These are phyloP conservation scores for Parathielavia hyrcaniae DNA, from an alignment of 495 filamentous ascomycete genomes.

Conservation along the genomic window DNA sequence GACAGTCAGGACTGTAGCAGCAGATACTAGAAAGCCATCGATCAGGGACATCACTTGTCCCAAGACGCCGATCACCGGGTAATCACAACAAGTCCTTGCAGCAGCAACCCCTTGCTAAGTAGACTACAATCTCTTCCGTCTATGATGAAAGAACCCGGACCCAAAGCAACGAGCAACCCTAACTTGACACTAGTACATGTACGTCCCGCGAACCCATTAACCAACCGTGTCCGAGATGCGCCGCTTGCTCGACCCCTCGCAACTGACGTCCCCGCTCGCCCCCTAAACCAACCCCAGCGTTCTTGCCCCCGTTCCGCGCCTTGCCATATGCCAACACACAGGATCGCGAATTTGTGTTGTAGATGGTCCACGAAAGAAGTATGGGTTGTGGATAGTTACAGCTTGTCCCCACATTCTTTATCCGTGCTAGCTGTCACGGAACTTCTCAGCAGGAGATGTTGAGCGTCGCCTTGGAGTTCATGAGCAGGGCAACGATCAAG, in stretches of 20 bases:
- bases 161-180: slow-evolving; percentile 39
- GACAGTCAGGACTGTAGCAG: too few species aligned
- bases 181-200: slow-evolving; percentile 45
- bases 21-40: too few species aligned
- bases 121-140: slow-evolving; percentile 43
- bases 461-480: slow-evolving; percentile 80
- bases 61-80: neutral
- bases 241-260: slow-evolving; percentile 27
- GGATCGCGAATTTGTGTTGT: slow-evolving; percentile 6
- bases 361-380: slow-evolving; percentile 11
- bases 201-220: slow-evolving; percentile 32
- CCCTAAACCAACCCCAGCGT: slow-evolving; percentile 17
- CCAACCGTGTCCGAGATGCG: slow-evolving; percentile 27
- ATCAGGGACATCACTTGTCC: too few species aligned
- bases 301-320: slow-evolving; percentile 3
- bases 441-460: slow-evolving; percentile 40
- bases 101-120: slow-evolving; percentile 31
- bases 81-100: too few species aligned
- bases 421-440: neutral
- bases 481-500: slow-evolving; percentile 94
- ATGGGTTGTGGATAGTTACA: slow-evolving; percentile 20
- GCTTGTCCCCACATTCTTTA: slow-evolving; percentile 23
- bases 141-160: slow-evolving; percentile 36
- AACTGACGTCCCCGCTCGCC: slow-evolving; percentile 10
- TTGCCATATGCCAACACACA: slow-evolving; percentile 6